Evolutionary conservation across 2,329 filamentous ascomycete species (phyloP), one percentile per base, ranked within the genome.

Genomic region (Alternaria incomplexa): DNA sequence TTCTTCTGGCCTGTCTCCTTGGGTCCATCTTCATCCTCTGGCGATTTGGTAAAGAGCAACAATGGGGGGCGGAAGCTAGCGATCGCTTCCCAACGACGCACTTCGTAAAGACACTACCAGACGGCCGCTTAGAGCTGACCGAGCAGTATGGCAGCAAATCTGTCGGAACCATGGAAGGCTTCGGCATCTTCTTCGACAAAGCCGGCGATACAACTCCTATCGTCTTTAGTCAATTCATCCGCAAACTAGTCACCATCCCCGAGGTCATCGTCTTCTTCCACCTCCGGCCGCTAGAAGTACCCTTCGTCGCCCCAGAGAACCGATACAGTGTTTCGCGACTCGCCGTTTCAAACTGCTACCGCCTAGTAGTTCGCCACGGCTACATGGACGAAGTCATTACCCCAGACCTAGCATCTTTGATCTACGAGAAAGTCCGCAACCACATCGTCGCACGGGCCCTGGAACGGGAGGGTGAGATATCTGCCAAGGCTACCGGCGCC

Each of bases 171-270:
- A 86, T 87, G 56, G 68, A 83, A 82, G 59, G 91, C 84, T 26
- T 85, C 87, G 91, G 90, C 1, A 88, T 94, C 58, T 93, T 92
- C 81, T 93, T 94, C 75, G 91, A 94, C 80, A 93, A 94, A 79
- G 85, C 87, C 1, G 91, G 91, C 46, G 85, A 87, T 40, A 85
- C 85, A 6, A 87, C 87, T 0, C 90, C 90, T 2, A 86, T 85
- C 8, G 89, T 90, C 10, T 93, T 92, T 76, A 87, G 88, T 4
- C 89, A 93, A 56, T 93, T 93, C 73, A 83, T 92, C 10, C 86
- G 85, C 54, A 93, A 93, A 73, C 89, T 93, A 64, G 86, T 87
- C 50, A 87, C 89, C 0, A 82, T 86, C 6, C 90, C 91, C 0
- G 88, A 91, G 28, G 86, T 92, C 11, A 85, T 87, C n/a, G 84